Evolutionary conservation across 768 basidiomycete species (phyloP).

Genomic region (Rhodotorula diobovata): DNA sequence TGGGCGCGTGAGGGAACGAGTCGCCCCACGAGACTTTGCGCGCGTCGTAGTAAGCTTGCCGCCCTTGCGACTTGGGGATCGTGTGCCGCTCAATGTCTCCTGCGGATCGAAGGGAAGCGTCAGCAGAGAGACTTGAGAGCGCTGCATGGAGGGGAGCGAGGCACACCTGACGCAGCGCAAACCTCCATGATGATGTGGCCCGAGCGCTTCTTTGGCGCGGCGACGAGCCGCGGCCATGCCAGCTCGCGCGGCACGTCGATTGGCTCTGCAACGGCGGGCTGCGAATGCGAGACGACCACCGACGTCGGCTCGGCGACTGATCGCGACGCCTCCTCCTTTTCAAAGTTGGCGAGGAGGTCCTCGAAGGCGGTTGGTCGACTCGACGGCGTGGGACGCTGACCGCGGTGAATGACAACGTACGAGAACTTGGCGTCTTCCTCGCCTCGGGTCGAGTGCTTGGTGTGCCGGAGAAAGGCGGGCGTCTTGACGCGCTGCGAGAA

Average conservation of each 20-base stretch:
- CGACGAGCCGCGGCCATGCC: constrained; percentile 82
- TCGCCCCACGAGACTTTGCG: constrained; percentile 93
- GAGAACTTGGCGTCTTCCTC: constrained; percentile 85
- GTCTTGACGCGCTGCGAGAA: constrained; percentile 84
- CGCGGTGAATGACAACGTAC: constrained; percentile 81
- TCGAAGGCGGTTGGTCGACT: background rate
- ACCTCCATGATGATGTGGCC: constrained; percentile 89
- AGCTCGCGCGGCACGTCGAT: constrained; percentile 59
- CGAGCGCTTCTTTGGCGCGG: constrained; percentile 83
- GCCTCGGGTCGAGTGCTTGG: constrained; percentile 77
- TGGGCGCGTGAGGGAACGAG: constrained; percentile 82
- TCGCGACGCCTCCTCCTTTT: background rate
- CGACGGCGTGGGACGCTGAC: constrained; percentile 56
- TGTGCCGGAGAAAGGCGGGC: constrained; percentile 75
- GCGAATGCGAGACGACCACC: background rate
- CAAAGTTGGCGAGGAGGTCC: background rate
- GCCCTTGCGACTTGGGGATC: constrained; percentile 90
- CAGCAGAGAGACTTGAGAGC: background rate
- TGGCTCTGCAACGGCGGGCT: constrained; percentile 28
- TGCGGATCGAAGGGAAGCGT: constrained; percentile 45
- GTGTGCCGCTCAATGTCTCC: constrained; percentile 88
- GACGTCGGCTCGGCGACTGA: background rate
- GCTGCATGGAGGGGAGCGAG: constrained; percentile 25
- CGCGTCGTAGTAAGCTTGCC: constrained; percentile 89
- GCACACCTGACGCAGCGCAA: constrained; percentile 71